These are phyloP conservation scores for Backusella psychrophila DNA, from an alignment of 192 early-diverging fungal genomes.

Conservation along the genomic window DNA sequence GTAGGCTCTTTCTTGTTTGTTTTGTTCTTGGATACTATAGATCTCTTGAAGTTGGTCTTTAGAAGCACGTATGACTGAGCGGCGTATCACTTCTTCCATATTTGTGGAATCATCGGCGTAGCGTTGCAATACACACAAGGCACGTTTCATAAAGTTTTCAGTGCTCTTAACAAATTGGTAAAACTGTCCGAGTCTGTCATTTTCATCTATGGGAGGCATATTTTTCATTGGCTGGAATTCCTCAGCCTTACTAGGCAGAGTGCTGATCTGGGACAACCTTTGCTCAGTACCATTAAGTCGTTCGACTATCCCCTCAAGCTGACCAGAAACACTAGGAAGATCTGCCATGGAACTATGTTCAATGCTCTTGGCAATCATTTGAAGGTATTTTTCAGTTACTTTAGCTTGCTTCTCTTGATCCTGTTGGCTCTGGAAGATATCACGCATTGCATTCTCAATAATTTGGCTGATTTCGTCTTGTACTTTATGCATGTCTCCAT, in stretches of 20 bases:
- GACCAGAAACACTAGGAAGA: conserved; percentile 17
- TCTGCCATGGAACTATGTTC: conserved; percentile 24
- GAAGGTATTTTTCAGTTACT: conserved; percentile 25
- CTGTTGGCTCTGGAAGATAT: conserved; percentile 9
- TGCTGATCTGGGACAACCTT: conserved; percentile 1
- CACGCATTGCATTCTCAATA: background rate
- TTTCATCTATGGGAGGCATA: background rate
- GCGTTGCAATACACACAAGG: conserved; percentile 15
- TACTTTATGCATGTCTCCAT: background rate
- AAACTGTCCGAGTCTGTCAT: background rate
- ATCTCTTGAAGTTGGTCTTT: conserved; percentile 18
- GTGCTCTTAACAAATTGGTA: conserved; percentile 16
- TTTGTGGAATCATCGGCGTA: conserved; percentile 21
- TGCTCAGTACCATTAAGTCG: conserved; percentile 19
- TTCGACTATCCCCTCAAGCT: conserved; percentile 26
- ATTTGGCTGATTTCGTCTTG: background rate
- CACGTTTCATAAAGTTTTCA: conserved; percentile 30
- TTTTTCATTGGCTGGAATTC: background rate
- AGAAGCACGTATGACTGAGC: conserved; percentile 23
- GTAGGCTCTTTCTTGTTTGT: conserved; percentile 13
- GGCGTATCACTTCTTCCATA: conserved; percentile 28
- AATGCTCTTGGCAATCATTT: conserved; percentile 24
- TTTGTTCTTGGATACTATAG: background rate
- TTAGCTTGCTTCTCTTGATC: conserved; percentile 23
- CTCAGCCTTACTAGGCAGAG: background rate